Base-by-base conservation (phyloP, 2,329 filamentous ascomycete genomes). In the Cytospora mali region DNA sequence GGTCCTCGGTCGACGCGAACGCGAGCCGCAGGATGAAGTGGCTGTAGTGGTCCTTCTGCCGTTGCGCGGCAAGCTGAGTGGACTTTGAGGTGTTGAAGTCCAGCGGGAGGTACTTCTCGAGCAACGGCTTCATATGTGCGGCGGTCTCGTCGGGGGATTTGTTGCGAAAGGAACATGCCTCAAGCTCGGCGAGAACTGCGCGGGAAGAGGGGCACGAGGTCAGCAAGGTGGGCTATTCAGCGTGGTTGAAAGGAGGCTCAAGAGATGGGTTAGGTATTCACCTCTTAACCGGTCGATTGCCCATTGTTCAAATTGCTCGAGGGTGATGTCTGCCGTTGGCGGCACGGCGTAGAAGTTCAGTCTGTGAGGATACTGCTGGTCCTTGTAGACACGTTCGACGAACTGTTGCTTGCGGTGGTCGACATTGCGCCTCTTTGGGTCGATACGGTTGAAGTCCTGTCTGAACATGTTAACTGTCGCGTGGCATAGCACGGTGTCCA, bases 221-320 rank as follows among this genome's bases (percentile, higher is more conserved):
- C 25, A 74, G 70, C 46, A 25, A 7, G 21, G 6, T 6, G 4
- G 2, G 16, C 11, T n/a, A n/a, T 23, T 23, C 18, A 42, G 18
- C 39, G 7, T 21, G n/a, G 18, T 16, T n/a, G n/a, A n/a, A n/a
- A n/a, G 39, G 7, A 7, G 39, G 39, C 21, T n/a, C 14, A 3
- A 29, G 14, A 10, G 18, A 14, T 13, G 28, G 33, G 11, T 2
- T 29, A 14, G n/a, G n/a, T 10, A 58, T 79, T 61, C 79, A 92
- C 92, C 85, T 78, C 92, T 89, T 68, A 99, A 76, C 62, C 95
- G 84, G 71, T 96, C 91, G 71, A 99, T 98, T 13, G 93, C 95
- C 95, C 95, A 99, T 84, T 97, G 93, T 75, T 99, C 95, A 71
- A 99, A 99, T 74, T 99, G 89, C 73, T 99, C 95, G 49, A 99